Percentiles rank a stretch among this genome's conserved stretches.
Evolutionary conservation across 345 rosid genomes (phyloP).

Genomic region (Stellera chamaejasme): DNA sequence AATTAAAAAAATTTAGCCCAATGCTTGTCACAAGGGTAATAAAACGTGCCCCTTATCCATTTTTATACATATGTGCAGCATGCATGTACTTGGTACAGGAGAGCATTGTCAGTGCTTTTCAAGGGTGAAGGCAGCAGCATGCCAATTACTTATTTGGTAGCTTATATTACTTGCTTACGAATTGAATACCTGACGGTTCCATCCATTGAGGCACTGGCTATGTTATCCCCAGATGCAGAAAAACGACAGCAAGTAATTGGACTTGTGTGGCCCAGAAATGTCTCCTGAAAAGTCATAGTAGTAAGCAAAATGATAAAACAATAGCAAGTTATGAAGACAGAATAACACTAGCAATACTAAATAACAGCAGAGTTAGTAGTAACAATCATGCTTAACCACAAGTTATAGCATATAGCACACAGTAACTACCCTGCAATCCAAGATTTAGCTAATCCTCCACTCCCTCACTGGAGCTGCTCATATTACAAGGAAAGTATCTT

Average conservation of each 20-base stretch:
- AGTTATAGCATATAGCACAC: too few relatives aligned
- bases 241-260: constrained; percentile 60
- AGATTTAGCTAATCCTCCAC: too few relatives aligned
- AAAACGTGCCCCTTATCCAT: neutral
- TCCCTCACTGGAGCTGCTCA: too few relatives aligned
- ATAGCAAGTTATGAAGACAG: neutral
- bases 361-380: too few relatives aligned
- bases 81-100: too few relatives aligned
- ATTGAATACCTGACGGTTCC: constrained; percentile 64
- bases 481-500: too few relatives aligned
- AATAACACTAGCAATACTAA: neutral
- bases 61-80: neutral
- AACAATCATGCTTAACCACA: too few relatives aligned
- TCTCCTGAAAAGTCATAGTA: constrained; percentile 30
- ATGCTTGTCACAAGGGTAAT: too few relatives aligned
- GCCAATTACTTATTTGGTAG: neutral
- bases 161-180: constrained; percentile 8
- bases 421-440: too few relatives aligned
- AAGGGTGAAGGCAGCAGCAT: neutral
- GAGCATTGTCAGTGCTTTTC: too few relatives aligned
- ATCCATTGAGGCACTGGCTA: constrained; percentile 70
- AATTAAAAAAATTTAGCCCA: too few relatives aligned
- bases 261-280: constrained; percentile 70
- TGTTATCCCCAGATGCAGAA: constrained; percentile 72
- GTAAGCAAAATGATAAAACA: constrained; percentile 3